Base-by-base conservation (phyloP, 345 rosid species). In the Linum trigynum region DNA sequence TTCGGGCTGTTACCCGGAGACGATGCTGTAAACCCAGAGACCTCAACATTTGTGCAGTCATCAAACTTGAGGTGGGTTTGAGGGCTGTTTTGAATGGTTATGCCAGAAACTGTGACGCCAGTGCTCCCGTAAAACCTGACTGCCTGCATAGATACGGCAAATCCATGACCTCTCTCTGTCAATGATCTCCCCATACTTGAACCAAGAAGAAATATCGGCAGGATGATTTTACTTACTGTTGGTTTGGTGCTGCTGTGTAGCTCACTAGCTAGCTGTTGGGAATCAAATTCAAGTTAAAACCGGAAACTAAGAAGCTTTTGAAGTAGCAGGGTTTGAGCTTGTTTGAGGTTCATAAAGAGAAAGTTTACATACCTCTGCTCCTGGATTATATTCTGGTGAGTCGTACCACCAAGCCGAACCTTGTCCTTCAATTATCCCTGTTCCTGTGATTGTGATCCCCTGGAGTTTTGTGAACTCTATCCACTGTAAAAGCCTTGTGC, bases 41-140 rank as follows among this genome's bases (percentile, higher is more conserved):
- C 92, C 78, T 83, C 84, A 67, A 92, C 85, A 56, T 40, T 63
- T 10, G 72, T 76, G 77, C 96, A 89, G 43, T 55, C 57, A 69
- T 89, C 95, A 66, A 89, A 89, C 77, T 92, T 92, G 68, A 89
- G 92, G 73, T 92, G 95, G 58, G 88, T 80, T 75, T 92, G 95
- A 55, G 83, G 96, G 76, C 96, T 89, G 84, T 92, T 89, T 63
- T 87, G 95, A 69, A 92, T 86, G 1, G 89, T 87, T 76, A 89
- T 89, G 50, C 95, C 96, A 0, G 63, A 82, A 59, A 87, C 87
- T 3, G 80, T 84, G 56, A 87, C 95, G 66, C 69, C 79, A 4
- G 74, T 80, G 65, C 96, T 89, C 56, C 92, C 98, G 16, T 89
- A 87, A 78, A 92, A 92, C 72, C 92, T 82, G 55, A 89, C 72